phyloP scores from a whole-genome alignment of 129 eudicot species.

The Centaurea solstitialis region DNA sequence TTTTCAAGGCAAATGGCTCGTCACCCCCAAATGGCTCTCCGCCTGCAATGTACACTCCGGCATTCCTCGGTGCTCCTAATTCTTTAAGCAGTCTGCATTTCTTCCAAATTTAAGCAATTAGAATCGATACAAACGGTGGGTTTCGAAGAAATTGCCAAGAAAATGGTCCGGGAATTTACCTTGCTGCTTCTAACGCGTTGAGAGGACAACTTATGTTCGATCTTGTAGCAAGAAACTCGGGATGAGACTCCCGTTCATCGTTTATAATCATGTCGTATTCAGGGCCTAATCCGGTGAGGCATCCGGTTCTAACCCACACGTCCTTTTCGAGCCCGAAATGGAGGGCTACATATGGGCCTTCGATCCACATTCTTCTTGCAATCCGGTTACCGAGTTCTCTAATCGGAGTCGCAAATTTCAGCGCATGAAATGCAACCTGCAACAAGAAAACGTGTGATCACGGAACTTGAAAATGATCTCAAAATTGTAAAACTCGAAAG shows the following conservation, averaged over 20 bases:
- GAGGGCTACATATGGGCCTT: conserved; percentile 66
- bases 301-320: conserved; percentile 63
- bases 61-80: conserved; percentile 50
- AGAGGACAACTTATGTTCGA: conserved; percentile 58
- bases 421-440: conserved; percentile 63
- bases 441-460: not conserved
- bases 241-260: conserved; percentile 33
- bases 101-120: not conserved
- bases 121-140: not conserved
- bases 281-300: conserved; percentile 58
- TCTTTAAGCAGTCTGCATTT: conserved; percentile 52
- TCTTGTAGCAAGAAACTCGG: conserved; percentile 44
- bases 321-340: conserved; percentile 61
- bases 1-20: conserved; percentile 44
- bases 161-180: conserved; percentile 6
- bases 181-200: conserved; percentile 48
- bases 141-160: not conserved
- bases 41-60: conserved; percentile 59
- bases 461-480: not conserved
- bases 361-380: conserved; percentile 79
- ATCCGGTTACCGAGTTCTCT: conserved; percentile 52
- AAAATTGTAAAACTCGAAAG: not conserved
- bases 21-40: conserved; percentile 59
- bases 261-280: conserved; percentile 39
- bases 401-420: conserved; percentile 54